A percentile compares a stretch with the other conserved stretches of the same genome.
Evolutionary conservation across 1,284 basidiomycete species (phyloP).

Genomic region (Leucocoprinus gongylophorus): DNA sequence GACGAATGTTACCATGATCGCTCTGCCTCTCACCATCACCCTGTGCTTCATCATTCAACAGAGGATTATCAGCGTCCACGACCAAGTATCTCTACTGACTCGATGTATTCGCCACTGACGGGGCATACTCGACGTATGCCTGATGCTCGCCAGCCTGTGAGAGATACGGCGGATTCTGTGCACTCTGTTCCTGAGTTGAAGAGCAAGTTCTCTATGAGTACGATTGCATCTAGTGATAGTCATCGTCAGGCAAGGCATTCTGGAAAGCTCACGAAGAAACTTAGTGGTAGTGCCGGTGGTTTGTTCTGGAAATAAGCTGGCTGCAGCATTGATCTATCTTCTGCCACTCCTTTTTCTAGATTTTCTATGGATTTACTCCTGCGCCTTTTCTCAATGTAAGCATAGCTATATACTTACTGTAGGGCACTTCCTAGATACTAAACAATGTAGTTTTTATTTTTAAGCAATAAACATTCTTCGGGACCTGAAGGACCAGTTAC

Average conservation of each 20-base stretch:
- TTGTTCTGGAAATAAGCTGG: slow-evolving; percentile 21
- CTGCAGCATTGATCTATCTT: not conserved
- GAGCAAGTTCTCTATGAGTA: slow-evolving; percentile 29
- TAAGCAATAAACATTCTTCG: too few relatives aligned
- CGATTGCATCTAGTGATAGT: slow-evolving; percentile 13
- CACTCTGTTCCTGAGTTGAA: slow-evolving; percentile 9
- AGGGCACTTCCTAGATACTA: too few relatives aligned
- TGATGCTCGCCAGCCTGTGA: slow-evolving; percentile 55
- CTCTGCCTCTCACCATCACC: not conserved
- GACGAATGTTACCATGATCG: not conserved
- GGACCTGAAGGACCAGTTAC: too few relatives aligned
- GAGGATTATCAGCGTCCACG: slow-evolving; percentile 24
- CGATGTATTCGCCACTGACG: slow-evolving; percentile 62
- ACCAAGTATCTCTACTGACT: slow-evolving; percentile 42
- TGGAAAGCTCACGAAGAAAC: slow-evolving; percentile 6
- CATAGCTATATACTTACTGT: too few relatives aligned
- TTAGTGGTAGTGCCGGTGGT: slow-evolving; percentile 14
- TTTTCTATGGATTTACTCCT: too few relatives aligned
- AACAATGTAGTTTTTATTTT: too few relatives aligned
- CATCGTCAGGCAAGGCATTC: not conserved
- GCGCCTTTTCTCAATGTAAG: too few relatives aligned
- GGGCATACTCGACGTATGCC: slow-evolving; percentile 49
- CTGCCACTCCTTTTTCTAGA: too few relatives aligned
- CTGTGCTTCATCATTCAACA: not conserved
- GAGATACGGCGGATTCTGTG: slow-evolving; percentile 24